Conservation (phyloP, 176 grass and related monocot species). For the Lolium perenne region DNA sequence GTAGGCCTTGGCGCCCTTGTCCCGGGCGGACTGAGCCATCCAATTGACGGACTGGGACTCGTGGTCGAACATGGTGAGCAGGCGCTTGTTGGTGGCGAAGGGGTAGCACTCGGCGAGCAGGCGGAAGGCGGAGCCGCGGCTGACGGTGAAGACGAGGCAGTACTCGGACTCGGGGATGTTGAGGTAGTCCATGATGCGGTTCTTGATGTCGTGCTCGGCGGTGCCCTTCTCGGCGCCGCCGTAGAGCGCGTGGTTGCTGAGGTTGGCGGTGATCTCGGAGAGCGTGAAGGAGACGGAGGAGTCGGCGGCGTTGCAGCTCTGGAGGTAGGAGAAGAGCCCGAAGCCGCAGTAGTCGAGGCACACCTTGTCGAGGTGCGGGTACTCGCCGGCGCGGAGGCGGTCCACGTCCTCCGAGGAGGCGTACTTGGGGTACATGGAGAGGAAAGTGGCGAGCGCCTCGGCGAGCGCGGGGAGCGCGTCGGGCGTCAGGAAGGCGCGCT, state of each 20-base stretch:
- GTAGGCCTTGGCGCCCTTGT: constrained; percentile 91
- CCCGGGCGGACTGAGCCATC: constrained; percentile 79
- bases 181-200: constrained; percentile 95
- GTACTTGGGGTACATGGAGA: constrained; percentile 95
- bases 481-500: constrained; percentile 72
- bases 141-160: constrained; percentile 89
- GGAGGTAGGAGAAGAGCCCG: constrained; percentile 92
- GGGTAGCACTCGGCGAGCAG: constrained; percentile 93
- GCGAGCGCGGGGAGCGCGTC: constrained; percentile 62
- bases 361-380: constrained; percentile 82
- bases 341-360: constrained; percentile 99
- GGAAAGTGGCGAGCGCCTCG: constrained; percentile 79
- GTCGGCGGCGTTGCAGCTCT: constrained; percentile 72
- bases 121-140: constrained; percentile 93
- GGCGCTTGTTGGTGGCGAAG: constrained; percentile 87
- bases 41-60: constrained; percentile 98
- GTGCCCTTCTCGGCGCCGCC: constrained; percentile 83
- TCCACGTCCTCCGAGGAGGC: constrained; percentile 71
- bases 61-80: constrained; percentile 98
- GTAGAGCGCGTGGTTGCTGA: constrained; percentile 95
- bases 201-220: constrained; percentile 75
- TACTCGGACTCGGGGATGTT: constrained; percentile 98
- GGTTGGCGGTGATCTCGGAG: constrained; percentile 86
- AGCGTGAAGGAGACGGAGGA: constrained; percentile 83
- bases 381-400: constrained; percentile 80